These are phyloP conservation scores for Bimuria novae-zelandiae DNA, from an alignment of 2,329 filamentous ascomycete species.

Conservation along the genomic window DNA sequence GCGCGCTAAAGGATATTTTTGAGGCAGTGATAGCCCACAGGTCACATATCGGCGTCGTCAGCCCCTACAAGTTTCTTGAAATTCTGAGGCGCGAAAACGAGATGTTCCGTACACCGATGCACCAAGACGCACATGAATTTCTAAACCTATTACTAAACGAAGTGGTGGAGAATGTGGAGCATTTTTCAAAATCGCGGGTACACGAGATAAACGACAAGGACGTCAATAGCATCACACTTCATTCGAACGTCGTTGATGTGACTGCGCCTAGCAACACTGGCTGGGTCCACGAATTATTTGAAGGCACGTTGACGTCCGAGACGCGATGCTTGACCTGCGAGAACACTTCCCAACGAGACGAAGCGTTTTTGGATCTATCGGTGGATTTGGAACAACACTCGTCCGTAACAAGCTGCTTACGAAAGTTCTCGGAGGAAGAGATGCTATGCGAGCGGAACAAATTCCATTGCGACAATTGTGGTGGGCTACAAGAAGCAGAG, in stretches of 20 bases:
- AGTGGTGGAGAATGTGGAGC: conserved; percentile 90
- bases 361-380: conserved; percentile 93
- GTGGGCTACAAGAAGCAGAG: conserved; percentile 94
- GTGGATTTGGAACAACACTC: conserved; percentile 95
- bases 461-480: conserved; percentile 97
- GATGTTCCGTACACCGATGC: conserved; percentile 96
- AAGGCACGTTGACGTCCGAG: conserved; percentile 92
- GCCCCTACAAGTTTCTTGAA: conserved; percentile 89
- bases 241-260: conserved; percentile 24
- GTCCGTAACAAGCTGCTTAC: conserved; percentile 91
- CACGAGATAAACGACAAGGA: conserved; percentile 40
- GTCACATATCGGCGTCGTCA: conserved; percentile 85
- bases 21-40: conserved; percentile 81
- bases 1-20: conserved; percentile 94
- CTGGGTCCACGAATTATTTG: conserved; percentile 97
- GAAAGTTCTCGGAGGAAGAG: conserved; percentile 96
- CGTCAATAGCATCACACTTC: conserved; percentile 23
- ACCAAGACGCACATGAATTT: conserved; percentile 98
- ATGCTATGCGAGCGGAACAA: conserved; percentile 98
- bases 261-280: conserved; percentile 50
- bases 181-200: conserved; percentile 71
- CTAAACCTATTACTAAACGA: conserved; percentile 94
- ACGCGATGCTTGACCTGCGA: conserved; percentile 97
- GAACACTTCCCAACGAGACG: conserved; percentile 90
- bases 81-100: conserved; percentile 94